Evolutionary conservation across 1,284 basidiomycete species (phyloP), one percentile per base, ranked within the genome.

Genomic region (Rhodotorula sp.): DNA sequence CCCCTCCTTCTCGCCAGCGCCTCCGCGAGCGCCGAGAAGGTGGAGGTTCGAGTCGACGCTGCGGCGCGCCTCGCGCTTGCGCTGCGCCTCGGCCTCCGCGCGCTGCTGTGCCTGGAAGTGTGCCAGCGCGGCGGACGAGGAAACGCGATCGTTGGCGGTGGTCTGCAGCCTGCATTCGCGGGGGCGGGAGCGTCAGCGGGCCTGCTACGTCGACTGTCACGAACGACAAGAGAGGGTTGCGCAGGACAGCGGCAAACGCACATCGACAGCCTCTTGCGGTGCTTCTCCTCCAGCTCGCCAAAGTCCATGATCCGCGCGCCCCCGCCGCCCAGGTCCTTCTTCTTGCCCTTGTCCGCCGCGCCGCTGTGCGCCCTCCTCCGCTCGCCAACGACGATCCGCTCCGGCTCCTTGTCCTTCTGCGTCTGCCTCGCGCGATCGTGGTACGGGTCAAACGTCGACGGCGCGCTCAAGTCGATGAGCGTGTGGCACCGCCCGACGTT

Each of bases 291-390:
- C 3, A 75, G 66, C 39, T 75, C 70, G 1, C 32, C 54, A 34
- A 72, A 64, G 51, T 67, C 73, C 70, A 75, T 72, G 34, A 75
- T 71, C 46, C 63, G 64, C 12, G 66, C 37, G 25, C 64, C 61
- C 32, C 29, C 50, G n/a, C 41, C 59, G 9, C 22, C 56, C 55
- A n/a, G n/a, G n/a, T 70, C 62, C 53, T 65, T 32, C 7, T 9
- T 19, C 57, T 48, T 36, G 10, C 44, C 37, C 37, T 53, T 55
- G 19, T 37, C 48, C 32, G 29, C 29, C 15, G 44, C 51, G 34
- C 32, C 21, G 34, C 37, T 39, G 41, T 51, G 54, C n/a, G 53
- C 32, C 46, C 39, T 65, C n/a, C 60, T n/a, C 32, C 70, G 22
- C 9, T 74, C 73, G 9, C 67, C 70, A 9, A 70, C 46, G 0